Evolutionary conservation across 331 rosid genomes (phyloP), one percentile per base, ranked within the genome.

Genomic region (Quercus phellos): DNA sequence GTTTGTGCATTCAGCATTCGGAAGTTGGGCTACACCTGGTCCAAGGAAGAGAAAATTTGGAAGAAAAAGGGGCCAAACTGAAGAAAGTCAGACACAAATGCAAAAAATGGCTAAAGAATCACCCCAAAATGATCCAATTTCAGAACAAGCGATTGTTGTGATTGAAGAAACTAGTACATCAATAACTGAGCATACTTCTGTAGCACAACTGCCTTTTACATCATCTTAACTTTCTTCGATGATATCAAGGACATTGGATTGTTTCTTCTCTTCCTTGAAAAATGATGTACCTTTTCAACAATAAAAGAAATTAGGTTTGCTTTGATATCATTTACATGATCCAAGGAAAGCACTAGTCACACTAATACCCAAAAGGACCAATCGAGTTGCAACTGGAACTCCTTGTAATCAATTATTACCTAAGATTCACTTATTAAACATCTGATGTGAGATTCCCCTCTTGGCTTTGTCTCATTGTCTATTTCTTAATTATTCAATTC

Each of bases 101-200:
- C 51, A 79, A 6, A 80, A 27, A 73, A 85, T 85, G 88, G 74
- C 74, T 38, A 79, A 5, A 58, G 87, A 82, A 84, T 56, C 80
- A 74, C 73, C 73, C 22, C 86, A 83, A 51, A 63, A 35, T 32
- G 53, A 77, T 76, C 80, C 88, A 21, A 43, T 51, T 78, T 72
- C 78, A 56, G 90, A 82, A 50, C 89, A 79, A 72, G 80, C 87
- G 73, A 70, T 42, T 12, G 72, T 79, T 73, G 79, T 54, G 78
- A 34, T 74, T 53, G 88, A 79, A 77, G 88, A 75, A 68, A 72
- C 68, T 22, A 18, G 76, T 55, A 30, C 75, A 78, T 72, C 85
- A 24, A 24, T 17, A n/a, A 13, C 76, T 75, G 86, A 80, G 73
- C 84, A 78, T 77, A 7, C 72, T 6, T 6, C 9, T 60, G 67